A percentile compares a stretch with the other conserved stretches of the same genome.
Evolutionary conservation across 1,284 basidiomycete species (phyloP).

Genomic region (Cutaneotrichosporon daszewskae): DNA sequence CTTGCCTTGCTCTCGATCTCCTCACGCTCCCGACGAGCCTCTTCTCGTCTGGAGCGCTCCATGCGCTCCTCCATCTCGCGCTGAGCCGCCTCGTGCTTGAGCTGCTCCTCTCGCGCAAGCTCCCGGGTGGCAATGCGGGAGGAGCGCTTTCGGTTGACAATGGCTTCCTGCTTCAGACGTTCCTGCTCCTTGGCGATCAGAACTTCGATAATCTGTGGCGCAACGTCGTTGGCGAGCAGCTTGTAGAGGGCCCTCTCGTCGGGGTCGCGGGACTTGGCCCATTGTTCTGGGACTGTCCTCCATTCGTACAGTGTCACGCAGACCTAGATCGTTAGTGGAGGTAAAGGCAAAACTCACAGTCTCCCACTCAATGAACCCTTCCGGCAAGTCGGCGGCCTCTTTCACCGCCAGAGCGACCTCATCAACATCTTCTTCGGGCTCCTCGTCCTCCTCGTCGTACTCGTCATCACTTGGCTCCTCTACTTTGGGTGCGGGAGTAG

Average conservation of each 20-base stretch:
- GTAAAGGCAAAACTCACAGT: slow-evolving; percentile 32
- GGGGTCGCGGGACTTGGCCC: slow-evolving; percentile 49
- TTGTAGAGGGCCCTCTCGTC: slow-evolving; percentile 51
- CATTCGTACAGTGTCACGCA: slow-evolving; percentile 52
- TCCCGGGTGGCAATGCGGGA: slow-evolving; percentile 52
- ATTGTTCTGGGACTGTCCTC: slow-evolving; percentile 49
- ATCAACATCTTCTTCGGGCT: slow-evolving; percentile 17
- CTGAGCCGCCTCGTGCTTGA: slow-evolving; percentile 44
- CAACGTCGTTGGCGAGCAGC: slow-evolving; percentile 46
- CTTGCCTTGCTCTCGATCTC: slow-evolving; percentile 36
- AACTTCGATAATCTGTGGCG: slow-evolving; percentile 48
- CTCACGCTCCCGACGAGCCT: slow-evolving; percentile 30
- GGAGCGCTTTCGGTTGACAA: slow-evolving; percentile 52
- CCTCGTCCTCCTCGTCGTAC: slow-evolving; percentile 14
- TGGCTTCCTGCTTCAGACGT: slow-evolving; percentile 46
- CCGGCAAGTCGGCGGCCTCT: slow-evolving; percentile 35
- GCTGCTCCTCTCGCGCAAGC: slow-evolving; percentile 49
- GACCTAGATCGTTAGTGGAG: slow-evolving; percentile 34
- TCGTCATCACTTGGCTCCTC: slow-evolving; percentile 4
- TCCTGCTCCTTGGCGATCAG: slow-evolving; percentile 45
- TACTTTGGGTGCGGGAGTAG: slow-evolving; percentile 6
- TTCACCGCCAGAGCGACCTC: slow-evolving; percentile 33
- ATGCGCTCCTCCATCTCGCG: slow-evolving; percentile 50
- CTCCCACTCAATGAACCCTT: slow-evolving; percentile 50
- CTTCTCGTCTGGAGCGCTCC: slow-evolving; percentile 44